Evolutionary conservation across 441 rosid genomes (phyloP).

Genomic region (Erysimum pusillum): DNA sequence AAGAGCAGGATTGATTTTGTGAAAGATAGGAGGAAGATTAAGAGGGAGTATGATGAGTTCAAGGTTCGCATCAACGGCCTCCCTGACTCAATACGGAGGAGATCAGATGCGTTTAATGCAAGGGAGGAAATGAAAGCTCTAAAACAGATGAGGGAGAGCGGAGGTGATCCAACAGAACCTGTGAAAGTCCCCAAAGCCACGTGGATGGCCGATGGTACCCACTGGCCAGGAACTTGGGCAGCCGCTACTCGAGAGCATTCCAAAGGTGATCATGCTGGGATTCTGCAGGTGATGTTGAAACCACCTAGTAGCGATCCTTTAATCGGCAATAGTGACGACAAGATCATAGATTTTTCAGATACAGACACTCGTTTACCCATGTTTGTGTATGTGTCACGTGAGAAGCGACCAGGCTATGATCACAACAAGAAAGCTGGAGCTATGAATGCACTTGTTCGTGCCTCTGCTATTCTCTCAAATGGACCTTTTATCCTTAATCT

Average conservation of each 20-base stretch:
- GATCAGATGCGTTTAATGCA: constrained; percentile 90
- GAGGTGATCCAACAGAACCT: constrained; percentile 70
- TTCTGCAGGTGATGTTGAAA: constrained; percentile 87
- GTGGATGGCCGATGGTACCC: constrained; percentile 99
- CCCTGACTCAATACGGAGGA: constrained; percentile 82
- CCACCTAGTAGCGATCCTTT: constrained; percentile 87
- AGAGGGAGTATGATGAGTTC: constrained; percentile 90
- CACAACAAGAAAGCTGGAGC: constrained; percentile 97
- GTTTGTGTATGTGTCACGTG: constrained; percentile 84
- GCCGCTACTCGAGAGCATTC: constrained; percentile 67
- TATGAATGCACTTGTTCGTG: constrained; percentile 86
- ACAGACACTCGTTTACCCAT: constrained; percentile 83
- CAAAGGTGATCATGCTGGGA: constrained; percentile 90
- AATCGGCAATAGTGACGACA: constrained; percentile 64
- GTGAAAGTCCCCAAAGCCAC: constrained; percentile 81
- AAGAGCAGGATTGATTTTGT: constrained; percentile 85
- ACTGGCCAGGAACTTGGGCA: constrained; percentile 94
- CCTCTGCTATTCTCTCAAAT: constrained; percentile 82
- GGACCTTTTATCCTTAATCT: constrained; percentile 92
- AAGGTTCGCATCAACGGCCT: constrained; percentile 89
- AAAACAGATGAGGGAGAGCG: constrained; percentile 78
- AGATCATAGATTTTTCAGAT: constrained; percentile 74
- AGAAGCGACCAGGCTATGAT: constrained; percentile 88
- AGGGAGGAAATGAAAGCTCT: constrained; percentile 91
- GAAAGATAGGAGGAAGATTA: constrained; percentile 80